phyloP scores from a whole-genome alignment of 345 rosid species.

The Tarenaya hassleriana region DNA sequence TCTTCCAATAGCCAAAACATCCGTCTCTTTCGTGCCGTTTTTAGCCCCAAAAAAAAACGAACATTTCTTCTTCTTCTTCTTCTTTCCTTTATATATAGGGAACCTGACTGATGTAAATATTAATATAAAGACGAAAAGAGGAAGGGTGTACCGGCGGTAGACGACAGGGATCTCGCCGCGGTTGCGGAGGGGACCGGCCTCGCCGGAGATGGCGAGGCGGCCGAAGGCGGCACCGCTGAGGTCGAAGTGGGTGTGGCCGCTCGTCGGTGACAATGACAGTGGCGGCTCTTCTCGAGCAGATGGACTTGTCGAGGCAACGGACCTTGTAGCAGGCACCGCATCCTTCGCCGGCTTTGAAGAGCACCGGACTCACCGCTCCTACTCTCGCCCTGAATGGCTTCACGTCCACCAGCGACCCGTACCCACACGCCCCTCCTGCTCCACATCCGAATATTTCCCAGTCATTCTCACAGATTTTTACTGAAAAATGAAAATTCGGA shows the following conservation, averaged over 20 bases:
- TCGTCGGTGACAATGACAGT: constrained; percentile 88
- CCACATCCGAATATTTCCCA: neutral
- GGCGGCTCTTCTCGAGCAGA: constrained; percentile 85
- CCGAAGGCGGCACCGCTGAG: constrained; percentile 96
- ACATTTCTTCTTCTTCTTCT: too few relatives aligned
- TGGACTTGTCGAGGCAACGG: constrained; percentile 58
- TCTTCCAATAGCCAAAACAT: too few relatives aligned
- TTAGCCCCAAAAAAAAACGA: too few relatives aligned
- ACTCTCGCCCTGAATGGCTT: constrained; percentile 85
- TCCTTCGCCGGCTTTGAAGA: constrained; percentile 84
- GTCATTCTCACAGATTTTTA: neutral
- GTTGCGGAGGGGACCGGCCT: constrained; percentile 63
- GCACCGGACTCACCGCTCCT: constrained; percentile 85
- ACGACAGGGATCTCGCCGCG: constrained; percentile 68
- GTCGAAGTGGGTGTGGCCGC: constrained; percentile 78
- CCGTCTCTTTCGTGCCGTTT: too few relatives aligned
- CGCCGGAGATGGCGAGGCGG: constrained; percentile 79
- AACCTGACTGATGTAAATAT: too few relatives aligned
- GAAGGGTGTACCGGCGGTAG: too few relatives aligned
- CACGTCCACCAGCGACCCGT: constrained; percentile 81
- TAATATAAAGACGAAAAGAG: too few relatives aligned
- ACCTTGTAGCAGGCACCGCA: constrained; percentile 96
- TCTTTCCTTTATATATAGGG: too few relatives aligned
- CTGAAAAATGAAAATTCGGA: neutral
- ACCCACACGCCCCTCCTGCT: constrained; percentile 97